A percentile compares a stretch with the other conserved stretches of the same genome.
These are phyloP conservation scores for Hymenoscyphus occultus DNA, from an alignment of 2,329 filamentous ascomycete species.

Conservation along the genomic window DNA sequence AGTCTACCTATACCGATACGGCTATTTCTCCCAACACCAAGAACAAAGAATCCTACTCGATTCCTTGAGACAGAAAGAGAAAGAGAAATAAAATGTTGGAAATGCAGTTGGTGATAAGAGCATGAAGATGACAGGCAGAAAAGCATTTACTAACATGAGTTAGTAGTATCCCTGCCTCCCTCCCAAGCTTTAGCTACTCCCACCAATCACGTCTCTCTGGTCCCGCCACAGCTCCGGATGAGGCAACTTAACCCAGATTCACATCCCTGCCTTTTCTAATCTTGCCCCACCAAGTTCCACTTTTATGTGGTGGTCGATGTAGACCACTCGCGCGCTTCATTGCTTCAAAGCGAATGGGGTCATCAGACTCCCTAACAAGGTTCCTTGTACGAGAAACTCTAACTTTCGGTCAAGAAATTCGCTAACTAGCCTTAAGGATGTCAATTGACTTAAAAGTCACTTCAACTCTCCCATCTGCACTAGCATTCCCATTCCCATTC, in stretches of 20 bases:
- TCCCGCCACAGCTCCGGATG: slow-evolving; percentile 6
- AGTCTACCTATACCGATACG: not conserved
- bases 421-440: too few relatives aligned
- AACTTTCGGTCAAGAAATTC: not conserved
- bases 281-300: not conserved
- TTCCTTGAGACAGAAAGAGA: not conserved
- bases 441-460: not conserved
- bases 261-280: not conserved
- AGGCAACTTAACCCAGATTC: not conserved
- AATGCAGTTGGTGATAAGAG: not conserved
- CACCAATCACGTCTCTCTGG: not conserved
- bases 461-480: not conserved
- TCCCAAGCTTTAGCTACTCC: not conserved
- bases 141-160: not conserved
- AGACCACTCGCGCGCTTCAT: not conserved
- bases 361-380: not conserved
- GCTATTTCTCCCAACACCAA: not conserved
- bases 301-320: not conserved
- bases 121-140: not conserved
- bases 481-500: too few relatives aligned
- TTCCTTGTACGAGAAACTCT: not conserved
- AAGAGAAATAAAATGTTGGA: not conserved
- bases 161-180: not conserved
- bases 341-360: too few relatives aligned
- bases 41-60: too few relatives aligned